Evolutionary conservation across 2,329 filamentous ascomycete genomes (phyloP), one percentile per base, ranked within the genome.

Genomic region (Curvularia sp.): DNA sequence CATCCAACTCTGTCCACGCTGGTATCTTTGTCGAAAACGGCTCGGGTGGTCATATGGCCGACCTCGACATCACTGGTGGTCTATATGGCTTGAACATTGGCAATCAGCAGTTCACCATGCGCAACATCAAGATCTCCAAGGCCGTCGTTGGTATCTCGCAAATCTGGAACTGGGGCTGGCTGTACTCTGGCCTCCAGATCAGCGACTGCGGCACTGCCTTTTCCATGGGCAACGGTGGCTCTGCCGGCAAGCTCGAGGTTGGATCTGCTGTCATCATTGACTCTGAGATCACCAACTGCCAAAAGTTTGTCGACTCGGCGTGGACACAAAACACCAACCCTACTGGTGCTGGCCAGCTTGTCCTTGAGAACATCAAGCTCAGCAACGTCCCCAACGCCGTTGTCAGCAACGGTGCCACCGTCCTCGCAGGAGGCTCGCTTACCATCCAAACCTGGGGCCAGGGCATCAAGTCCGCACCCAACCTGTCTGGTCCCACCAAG

Each of bases 161-260:
- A 60, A 79, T 85, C 46, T 88, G 85, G 85, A 78, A 86, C 61
- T 88, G 86, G 86, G 84, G 84, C 2, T 88, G 81, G 81, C 81
- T 82, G 1, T 86, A 83, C 63, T 79, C 82, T 47, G 78, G 78
- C 9, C 73, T 87, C 49, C 78, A 58, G 2, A 80, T 88, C 57
- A 79, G 79, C 42, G 83, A 85, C 69, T 86, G 85, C 65, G 70
- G 71, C 1, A 79, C 81, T n/a, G 86, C 82, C 5, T 77, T 88
- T 18, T 80, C 83, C 20, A 85, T 88, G 75, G 68, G 56, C 42
- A 73, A 73, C 39, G 70, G 69, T 1, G 65, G 62, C 12, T 35
- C 59, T 10, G 75, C 55, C 33, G 62, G 73, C 7, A 66, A 70
- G 61, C 74, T 75, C 3, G 62, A 72, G 49, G 84, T 85, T 3